Conservation (phyloP, 2,329 filamentous ascomycete species). For the Teratosphaeria nubilosa region DNA sequence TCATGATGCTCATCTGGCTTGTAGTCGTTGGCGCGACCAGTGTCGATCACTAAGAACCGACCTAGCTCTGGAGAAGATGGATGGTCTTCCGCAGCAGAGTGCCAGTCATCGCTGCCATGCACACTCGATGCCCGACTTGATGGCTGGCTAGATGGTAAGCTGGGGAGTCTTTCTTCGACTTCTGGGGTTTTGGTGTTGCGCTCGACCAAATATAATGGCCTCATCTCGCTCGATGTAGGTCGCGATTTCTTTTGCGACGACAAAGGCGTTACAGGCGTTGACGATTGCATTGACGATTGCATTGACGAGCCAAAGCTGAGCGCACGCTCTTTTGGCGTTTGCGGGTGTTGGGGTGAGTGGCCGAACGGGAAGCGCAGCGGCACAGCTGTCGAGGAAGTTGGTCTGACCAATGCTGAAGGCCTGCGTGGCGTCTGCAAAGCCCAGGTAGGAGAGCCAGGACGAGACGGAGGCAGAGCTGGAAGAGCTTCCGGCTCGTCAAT, state of each 20-base stretch:
- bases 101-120: constrained; percentile 33
- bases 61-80: constrained; percentile 9
- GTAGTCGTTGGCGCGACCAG: constrained; percentile 11
- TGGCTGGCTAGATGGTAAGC: constrained; percentile 39
- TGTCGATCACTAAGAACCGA: constrained; percentile 16
- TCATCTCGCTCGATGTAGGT: constrained; percentile 47
- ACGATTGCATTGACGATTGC: constrained; percentile 2
- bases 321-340: constrained; percentile 21
- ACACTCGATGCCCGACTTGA: constrained; percentile 31
- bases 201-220: constrained; percentile 75
- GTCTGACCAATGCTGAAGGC: not conserved
- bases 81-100: constrained; percentile 33
- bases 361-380: constrained; percentile 26
- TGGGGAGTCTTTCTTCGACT: constrained; percentile 40
- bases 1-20: constrained; percentile 10
- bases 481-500: not conserved
- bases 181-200: constrained; percentile 41
- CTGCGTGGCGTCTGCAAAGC: not conserved
- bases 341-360: constrained; percentile 12
- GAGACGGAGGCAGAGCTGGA: constrained; percentile 4
- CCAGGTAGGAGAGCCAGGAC: constrained; percentile 1
- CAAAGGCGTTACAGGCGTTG: constrained; percentile 12
- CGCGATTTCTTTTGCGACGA: constrained; percentile 12
- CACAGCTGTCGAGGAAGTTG: constrained; percentile 19
- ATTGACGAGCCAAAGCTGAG: constrained; percentile 20